phyloP scores from a whole-genome alignment of 768 basidiomycete genomes.

The Tricholoma hemisulphureum region DNA sequence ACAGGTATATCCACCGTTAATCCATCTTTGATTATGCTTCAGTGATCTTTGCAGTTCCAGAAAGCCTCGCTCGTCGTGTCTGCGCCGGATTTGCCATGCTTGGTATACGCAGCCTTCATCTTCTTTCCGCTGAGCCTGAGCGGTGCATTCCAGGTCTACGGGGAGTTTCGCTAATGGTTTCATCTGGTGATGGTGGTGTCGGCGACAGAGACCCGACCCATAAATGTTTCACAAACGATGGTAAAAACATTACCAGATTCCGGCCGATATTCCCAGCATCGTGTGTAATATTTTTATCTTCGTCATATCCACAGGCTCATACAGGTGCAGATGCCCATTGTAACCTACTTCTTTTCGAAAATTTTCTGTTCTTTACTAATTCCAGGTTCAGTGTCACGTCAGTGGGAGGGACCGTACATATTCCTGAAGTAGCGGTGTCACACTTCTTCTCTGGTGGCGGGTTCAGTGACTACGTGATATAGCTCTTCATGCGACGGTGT shows the following conservation, averaged over 20 bases:
- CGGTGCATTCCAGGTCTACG: conserved; percentile 36
- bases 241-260: conserved; percentile 43
- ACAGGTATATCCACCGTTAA: conserved; percentile 40
- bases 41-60: conserved; percentile 41
- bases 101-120: conserved; percentile 26
- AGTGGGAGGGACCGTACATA: conserved; percentile 51
- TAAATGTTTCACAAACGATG: conserved; percentile 49
- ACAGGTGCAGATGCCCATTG: conserved; percentile 9
- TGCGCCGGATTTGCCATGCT: conserved; percentile 53
- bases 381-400: conserved; percentile 48
- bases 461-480: too few relatives aligned
- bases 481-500: too few relatives aligned
- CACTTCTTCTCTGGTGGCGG: conserved; percentile 65
- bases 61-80: conserved; percentile 42
- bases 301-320: not conserved
- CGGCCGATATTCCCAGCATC: conserved; percentile 50
- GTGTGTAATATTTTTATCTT: conserved; percentile 23
- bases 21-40: conserved; percentile 21
- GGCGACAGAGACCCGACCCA: conserved; percentile 48
- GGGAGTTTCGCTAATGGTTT: conserved; percentile 53
- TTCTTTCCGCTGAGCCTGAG: not conserved
- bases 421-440: conserved; percentile 57
- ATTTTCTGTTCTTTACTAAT: not conserved
- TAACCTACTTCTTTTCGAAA: not conserved
- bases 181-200: conserved; percentile 57